A percentile compares a stretch with the other conserved stretches of the same genome.
Conservation (phyloP, 2,329 filamentous ascomycete genomes). For the Sporothrix sp. region DNA sequence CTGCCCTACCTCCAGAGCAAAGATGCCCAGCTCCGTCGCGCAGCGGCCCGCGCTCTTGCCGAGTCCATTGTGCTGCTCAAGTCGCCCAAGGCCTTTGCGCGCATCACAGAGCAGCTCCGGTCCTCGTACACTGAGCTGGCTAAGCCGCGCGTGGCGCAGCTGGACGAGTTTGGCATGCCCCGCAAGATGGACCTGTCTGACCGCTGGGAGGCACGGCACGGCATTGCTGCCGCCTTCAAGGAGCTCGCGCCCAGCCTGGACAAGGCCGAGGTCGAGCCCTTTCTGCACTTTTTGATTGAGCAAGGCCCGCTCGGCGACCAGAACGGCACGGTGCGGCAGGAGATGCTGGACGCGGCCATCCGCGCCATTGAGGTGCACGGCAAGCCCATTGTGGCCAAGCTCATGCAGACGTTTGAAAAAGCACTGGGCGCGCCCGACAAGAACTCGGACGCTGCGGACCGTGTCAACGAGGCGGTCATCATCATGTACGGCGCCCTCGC, state of each 20-base stretch:
- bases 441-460: conserved; percentile 70
- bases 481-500: conserved; percentile 94
- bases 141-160: conserved; percentile 71
- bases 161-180: conserved; percentile 91
- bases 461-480: conserved; percentile 93
- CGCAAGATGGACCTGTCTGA: conserved; percentile 80
- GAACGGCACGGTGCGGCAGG: conserved; percentile 64
- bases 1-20: conserved; percentile 70
- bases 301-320: conserved; percentile 79
- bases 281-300: conserved; percentile 79
- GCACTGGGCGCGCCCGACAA: conserved; percentile 80
- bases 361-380: conserved; percentile 73
- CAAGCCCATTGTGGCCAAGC: conserved; percentile 68
- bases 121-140: conserved; percentile 66
- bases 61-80: conserved; percentile 57
- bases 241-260: conserved; percentile 66
- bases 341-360: conserved; percentile 88
- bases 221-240: conserved; percentile 78
- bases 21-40: conserved; percentile 72
- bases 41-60: conserved; percentile 72
- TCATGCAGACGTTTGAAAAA: conserved; percentile 87
- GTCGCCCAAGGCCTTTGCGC: conserved; percentile 37
- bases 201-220: conserved; percentile 84
- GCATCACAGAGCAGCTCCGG: conserved; percentile 56
- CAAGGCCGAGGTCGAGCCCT: conserved; percentile 58